phyloP scores from a whole-genome alignment of 805 yeast species.

The Cyberlindnera suaveolens region DNA sequence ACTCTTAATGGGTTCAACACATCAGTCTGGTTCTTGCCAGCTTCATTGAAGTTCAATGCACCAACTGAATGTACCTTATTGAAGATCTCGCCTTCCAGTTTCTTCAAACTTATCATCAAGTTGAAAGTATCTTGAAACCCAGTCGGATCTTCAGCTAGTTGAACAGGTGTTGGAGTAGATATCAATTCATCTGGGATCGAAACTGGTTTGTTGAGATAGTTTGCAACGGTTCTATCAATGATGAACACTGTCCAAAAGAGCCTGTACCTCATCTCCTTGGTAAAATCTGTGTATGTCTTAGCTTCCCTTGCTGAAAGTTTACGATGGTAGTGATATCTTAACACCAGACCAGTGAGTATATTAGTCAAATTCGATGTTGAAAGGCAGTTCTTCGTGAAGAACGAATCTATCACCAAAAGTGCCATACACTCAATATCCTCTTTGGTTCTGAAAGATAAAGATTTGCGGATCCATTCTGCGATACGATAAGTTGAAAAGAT shows the following conservation, averaged over 20 bases:
- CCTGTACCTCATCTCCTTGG: constrained; percentile 35
- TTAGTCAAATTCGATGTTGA: constrained; percentile 50
- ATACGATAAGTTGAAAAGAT: constrained; percentile 8
- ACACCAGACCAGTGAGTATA: constrained; percentile 37
- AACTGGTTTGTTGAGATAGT: constrained; percentile 46
- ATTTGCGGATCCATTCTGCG: constrained; percentile 9
- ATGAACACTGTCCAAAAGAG: constrained; percentile 44
- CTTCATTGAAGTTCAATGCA: constrained; percentile 26
- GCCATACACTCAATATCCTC: constrained; percentile 38
- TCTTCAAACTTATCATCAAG: constrained; percentile 38
- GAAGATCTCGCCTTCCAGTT: constrained; percentile 43
- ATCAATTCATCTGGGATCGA: constrained; percentile 46
- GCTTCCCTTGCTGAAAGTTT: constrained; percentile 7
- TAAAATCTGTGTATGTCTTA: constrained; percentile 19
- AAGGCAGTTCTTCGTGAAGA: constrained; percentile 47
- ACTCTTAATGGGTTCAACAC: constrained; percentile 11
- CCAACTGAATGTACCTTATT: constrained; percentile 40
- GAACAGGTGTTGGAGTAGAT: constrained; percentile 38
- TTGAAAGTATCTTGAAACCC: constrained; percentile 36
- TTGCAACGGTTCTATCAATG: constrained; percentile 42
- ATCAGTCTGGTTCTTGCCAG: constrained; percentile 5
- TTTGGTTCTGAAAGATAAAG: constrained; percentile 32
- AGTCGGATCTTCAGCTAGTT: constrained; percentile 32
- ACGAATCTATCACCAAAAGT: constrained; percentile 46
- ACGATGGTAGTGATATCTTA: constrained; percentile 43